Percentiles rank a stretch among this genome's conserved stretches.
Conservation (phyloP, 306 rosid species). For the Corylus americana region DNA sequence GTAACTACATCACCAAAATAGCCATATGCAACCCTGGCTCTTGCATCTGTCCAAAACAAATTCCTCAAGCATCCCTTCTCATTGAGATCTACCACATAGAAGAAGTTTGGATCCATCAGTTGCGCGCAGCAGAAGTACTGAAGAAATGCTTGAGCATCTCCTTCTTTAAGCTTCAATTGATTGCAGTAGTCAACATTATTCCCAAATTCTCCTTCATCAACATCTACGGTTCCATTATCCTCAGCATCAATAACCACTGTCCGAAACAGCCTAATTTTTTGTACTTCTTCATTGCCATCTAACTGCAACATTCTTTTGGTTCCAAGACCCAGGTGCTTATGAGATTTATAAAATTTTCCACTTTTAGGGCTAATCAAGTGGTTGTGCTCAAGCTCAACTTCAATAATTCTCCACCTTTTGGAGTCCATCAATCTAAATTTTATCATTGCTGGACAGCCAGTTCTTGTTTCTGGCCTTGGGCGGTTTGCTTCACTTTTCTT, state of each 20-base stretch:
- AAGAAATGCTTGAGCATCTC: slow-evolving; percentile 59
- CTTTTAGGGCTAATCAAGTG: slow-evolving; percentile 69
- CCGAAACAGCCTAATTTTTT: slow-evolving; percentile 55
- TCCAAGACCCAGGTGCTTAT: slow-evolving; percentile 51
- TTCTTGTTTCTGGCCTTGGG: slow-evolving; percentile 80
- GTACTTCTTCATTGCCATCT: slow-evolving; percentile 50
- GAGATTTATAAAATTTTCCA: slow-evolving; percentile 68
- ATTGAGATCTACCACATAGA: slow-evolving; percentile 65
- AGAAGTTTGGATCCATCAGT: slow-evolving; percentile 58
- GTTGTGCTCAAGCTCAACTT: slow-evolving; percentile 79
- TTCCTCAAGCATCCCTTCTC: slow-evolving; percentile 67
- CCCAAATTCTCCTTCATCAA: slow-evolving; percentile 40
- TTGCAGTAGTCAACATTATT: slow-evolving; percentile 33
- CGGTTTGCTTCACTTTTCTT: slow-evolving; percentile 73
- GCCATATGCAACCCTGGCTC: slow-evolving; percentile 48
- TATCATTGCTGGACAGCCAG: slow-evolving; percentile 84
- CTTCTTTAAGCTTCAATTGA: slow-evolving; percentile 58
- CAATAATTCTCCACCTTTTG: slow-evolving; percentile 77
- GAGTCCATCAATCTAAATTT: slow-evolving; percentile 73
- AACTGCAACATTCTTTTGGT: slow-evolving; percentile 57
- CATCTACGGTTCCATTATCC: slow-evolving; percentile 36
- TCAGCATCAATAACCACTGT: slow-evolving; percentile 55
- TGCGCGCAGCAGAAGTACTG: slow-evolving; percentile 49
- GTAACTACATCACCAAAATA: slow-evolving; percentile 62
- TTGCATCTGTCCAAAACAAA: slow-evolving; percentile 70